Percentiles rank a stretch among this genome's conserved stretches.
Conservation (phyloP, 306 rosid species). For the Quercus glauca region DNA sequence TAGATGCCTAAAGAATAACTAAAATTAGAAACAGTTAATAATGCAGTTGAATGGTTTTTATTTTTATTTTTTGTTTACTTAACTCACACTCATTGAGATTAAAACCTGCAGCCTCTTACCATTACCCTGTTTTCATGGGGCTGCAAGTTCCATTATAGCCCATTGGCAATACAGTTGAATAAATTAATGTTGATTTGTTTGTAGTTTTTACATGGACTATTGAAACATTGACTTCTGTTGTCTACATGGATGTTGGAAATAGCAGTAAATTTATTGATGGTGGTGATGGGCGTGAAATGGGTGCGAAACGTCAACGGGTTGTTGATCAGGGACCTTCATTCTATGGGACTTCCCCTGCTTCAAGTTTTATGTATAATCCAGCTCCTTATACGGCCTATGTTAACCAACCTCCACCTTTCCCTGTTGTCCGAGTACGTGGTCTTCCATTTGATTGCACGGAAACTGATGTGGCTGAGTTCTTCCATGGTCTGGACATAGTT, state of each 20-base stretch:
- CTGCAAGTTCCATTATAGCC: background rate
- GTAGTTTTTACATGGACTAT: conserved; percentile 1
- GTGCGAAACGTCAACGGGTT: conserved; percentile 84
- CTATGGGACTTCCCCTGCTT: conserved; percentile 71
- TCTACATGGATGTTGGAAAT: conserved; percentile 20
- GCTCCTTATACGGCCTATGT: conserved; percentile 68
- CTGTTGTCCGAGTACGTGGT: conserved; percentile 86
- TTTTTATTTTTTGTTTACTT: background rate
- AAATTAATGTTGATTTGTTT: background rate
- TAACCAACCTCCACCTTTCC: conserved; percentile 82
- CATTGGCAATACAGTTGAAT: background rate
- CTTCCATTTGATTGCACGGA: conserved; percentile 91
- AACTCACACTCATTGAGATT: background rate
- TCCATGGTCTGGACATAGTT: conserved; percentile 84
- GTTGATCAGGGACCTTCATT: conserved; percentile 78
- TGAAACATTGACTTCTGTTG: conserved; percentile 21
- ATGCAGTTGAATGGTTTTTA: background rate
- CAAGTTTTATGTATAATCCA: conserved; percentile 73
- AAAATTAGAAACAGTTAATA: background rate
- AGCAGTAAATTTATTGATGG: conserved; percentile 60
- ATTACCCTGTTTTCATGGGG: background rate
- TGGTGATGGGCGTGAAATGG: conserved; percentile 91
- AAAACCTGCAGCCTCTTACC: background rate
- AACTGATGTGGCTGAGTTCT: conserved; percentile 89
- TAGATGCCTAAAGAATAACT: too few species aligned